Evolutionary conservation across 352 stramenopile species (phyloP).

Genomic region (Pythium graminicola): DNA sequence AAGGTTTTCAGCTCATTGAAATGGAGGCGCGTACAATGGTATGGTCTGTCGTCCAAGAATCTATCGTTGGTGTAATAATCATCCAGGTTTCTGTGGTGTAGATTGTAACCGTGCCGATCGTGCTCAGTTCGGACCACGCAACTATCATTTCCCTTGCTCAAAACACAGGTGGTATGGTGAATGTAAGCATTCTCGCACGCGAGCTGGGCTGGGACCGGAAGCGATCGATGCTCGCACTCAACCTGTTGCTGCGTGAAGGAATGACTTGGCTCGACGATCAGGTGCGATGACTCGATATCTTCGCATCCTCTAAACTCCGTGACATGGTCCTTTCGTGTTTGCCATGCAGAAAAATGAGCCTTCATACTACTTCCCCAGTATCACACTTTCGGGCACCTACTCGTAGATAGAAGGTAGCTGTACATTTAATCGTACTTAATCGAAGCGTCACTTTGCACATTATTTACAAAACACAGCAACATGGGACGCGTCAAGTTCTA

Average conservation of each 20-base stretch:
- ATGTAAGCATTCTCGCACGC: conserved; percentile 69
- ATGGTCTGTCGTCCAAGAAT: neutral
- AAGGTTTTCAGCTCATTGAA: conserved; percentile 92
- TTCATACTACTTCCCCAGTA: conserved; percentile 85
- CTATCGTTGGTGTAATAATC: neutral
- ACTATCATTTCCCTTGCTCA: conserved; percentile 88
- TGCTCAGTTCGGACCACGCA: conserved; percentile 93
- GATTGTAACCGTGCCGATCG: conserved; percentile 94
- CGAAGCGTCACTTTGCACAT: neutral
- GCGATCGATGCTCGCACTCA: conserved; percentile 86
- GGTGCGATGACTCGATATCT: no score
- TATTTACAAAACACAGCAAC: neutral
- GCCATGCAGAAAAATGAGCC: conserved; percentile 32
- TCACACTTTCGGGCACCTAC: conserved; percentile 72
- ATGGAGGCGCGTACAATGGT: conserved; percentile 91
- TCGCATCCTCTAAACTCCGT: no score
- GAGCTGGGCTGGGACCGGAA: conserved; percentile 89
- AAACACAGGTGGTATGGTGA: conserved; percentile 85
- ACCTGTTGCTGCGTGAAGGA: conserved; percentile 89
- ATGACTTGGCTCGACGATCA: conserved; percentile 97
- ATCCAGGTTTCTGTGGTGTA: no score
- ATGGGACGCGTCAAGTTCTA: conserved; percentile 55
- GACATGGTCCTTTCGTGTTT: neutral
- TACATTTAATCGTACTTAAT: conserved; percentile 22
- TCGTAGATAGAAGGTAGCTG: conserved; percentile 29